Conservation (phyloP, 116 monocot genomes). For the Phalaenopsis hybrid region DNA sequence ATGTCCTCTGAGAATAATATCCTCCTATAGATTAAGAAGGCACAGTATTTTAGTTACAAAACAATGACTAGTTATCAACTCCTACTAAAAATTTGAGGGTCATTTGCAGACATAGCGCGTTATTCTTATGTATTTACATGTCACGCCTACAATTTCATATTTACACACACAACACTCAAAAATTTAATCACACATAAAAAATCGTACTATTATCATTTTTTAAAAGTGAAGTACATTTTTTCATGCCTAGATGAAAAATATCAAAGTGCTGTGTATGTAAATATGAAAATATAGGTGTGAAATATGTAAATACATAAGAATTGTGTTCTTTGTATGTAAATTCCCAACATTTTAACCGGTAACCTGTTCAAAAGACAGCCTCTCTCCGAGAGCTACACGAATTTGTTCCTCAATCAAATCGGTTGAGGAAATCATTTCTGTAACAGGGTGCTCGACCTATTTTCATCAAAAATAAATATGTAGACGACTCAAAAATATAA, state of each 20-base stretch:
- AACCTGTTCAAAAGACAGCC: conserved; percentile 71
- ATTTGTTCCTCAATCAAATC: conserved; percentile 96
- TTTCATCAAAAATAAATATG: conserved; percentile 6
- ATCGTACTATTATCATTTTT: too few species aligned
- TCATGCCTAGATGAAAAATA: too few species aligned
- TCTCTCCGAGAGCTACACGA: conserved; percentile 90
- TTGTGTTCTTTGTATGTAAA: too few species aligned
- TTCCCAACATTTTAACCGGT: not conserved
- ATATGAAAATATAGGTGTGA: too few species aligned
- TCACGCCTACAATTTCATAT: too few species aligned
- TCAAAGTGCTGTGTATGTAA: too few species aligned
- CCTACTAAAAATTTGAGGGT: not conserved
- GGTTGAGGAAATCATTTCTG: conserved; percentile 97
- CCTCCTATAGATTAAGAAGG: conserved; percentile 45
- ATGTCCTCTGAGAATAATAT: conserved; percentile 95
- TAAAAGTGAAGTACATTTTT: too few species aligned
- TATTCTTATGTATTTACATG: too few species aligned
- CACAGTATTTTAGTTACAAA: conserved; percentile 8
- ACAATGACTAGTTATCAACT: conserved; percentile 7
- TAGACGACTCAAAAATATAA: not conserved
- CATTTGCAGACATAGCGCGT: too few species aligned
- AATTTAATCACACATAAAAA: too few species aligned
- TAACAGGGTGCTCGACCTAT: conserved; percentile 95
- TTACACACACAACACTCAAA: too few species aligned
- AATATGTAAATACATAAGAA: too few species aligned